Conservation (phyloP, 1,284 basidiomycete genomes). For the Ustilago trichophora region DNA sequence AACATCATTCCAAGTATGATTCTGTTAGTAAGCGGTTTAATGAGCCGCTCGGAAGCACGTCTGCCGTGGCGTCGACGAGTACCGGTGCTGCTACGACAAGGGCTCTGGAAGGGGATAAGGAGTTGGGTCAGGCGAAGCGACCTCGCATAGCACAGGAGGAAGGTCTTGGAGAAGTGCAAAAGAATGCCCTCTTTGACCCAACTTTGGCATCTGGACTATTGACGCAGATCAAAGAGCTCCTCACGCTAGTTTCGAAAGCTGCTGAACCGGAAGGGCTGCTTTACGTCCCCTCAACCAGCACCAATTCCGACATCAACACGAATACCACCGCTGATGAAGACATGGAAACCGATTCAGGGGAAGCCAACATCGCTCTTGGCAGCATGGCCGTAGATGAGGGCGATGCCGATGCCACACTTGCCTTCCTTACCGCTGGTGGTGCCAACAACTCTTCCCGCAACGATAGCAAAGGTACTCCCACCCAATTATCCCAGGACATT, state of each 20-base stretch:
- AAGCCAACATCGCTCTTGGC: constrained; percentile 29
- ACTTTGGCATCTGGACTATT: constrained; percentile 10
- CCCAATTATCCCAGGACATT: constrained; percentile 23
- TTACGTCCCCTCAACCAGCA: too few species aligned
- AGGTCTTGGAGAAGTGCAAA: too few species aligned
- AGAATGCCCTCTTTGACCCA: constrained; percentile 30
- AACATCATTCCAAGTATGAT: constrained; percentile 57
- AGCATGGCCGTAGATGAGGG: constrained; percentile 38
- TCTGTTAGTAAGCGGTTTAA: constrained; percentile 39
- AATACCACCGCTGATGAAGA: too few species aligned
- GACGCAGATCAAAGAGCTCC: constrained; percentile 27
- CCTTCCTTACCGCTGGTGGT: constrained; percentile 23
- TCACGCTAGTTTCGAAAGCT: constrained; percentile 13
- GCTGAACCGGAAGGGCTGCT: constrained; percentile 16
- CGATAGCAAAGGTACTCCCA: constrained; percentile 23
- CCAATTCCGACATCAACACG: too few species aligned
- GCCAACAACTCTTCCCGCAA: too few species aligned
- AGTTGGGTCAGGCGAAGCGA: too few species aligned
- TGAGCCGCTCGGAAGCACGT: constrained; percentile 7
- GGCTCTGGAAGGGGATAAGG: too few species aligned
- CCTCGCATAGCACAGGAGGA: too few species aligned
- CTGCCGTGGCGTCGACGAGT: too few species aligned
- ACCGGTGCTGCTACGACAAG: too few species aligned
- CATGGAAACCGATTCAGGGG: neutral
- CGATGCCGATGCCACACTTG: constrained; percentile 30